These are phyloP conservation scores for Solanum piurae DNA, from an alignment of 257 asterid species.

Conservation along the genomic window DNA sequence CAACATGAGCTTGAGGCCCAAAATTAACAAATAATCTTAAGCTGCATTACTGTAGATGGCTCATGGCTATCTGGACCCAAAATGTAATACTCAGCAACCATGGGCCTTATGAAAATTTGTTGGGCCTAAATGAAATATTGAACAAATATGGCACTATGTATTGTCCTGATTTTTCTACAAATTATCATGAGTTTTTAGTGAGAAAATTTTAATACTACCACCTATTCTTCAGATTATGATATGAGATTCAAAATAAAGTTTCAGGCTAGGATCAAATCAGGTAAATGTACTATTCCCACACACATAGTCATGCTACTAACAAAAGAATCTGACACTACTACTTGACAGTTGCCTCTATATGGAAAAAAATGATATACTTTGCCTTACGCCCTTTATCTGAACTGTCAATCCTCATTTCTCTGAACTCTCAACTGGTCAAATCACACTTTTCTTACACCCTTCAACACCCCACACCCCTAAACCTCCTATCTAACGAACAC, in stretches of 20 bases:
- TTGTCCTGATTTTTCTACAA: not conserved
- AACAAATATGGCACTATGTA: not conserved
- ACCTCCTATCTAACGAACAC: not conserved
- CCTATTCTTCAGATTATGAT: not conserved
- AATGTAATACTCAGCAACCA: not conserved
- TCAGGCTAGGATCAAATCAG: not conserved
- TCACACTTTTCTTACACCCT: conserved; percentile 9
- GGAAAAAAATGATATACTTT: not conserved
- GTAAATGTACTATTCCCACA: not conserved
- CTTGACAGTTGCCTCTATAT: not conserved
- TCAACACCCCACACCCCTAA: not conserved
- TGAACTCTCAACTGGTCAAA: conserved; percentile 10
- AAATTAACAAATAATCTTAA: not conserved
- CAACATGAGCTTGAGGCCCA: not conserved
- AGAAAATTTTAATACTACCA: not conserved
- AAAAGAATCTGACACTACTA: not conserved
- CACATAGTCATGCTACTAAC: not conserved
- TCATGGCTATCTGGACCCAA: not conserved
- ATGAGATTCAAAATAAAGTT: not conserved
- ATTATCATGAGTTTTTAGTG: not conserved
- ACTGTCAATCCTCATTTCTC: conserved; percentile 2
- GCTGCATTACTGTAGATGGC: not conserved
- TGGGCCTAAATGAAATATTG: not conserved
- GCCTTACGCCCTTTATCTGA: not conserved
- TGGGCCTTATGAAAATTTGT: not conserved